Percentiles rank a stretch among this genome's conserved stretches.
phyloP scores from a whole-genome alignment of 495 filamentous ascomycete species.

The Penicillium fimorum region DNA sequence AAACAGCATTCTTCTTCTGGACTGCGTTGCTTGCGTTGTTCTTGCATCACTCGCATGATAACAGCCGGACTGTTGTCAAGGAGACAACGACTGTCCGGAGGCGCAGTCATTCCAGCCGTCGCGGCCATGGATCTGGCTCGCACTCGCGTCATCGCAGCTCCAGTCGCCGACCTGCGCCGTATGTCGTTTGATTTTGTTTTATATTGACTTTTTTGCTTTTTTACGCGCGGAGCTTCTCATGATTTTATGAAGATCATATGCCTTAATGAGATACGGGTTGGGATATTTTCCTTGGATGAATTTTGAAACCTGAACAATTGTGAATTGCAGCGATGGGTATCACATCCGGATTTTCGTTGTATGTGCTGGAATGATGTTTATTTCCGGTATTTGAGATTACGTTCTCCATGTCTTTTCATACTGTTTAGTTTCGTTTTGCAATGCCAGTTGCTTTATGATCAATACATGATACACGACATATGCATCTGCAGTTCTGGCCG shows the following conservation, averaged over 20 bases:
- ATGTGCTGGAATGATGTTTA: neutral
- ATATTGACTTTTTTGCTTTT: constrained; percentile 1
- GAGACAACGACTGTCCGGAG: constrained; percentile 41
- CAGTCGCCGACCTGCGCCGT: constrained; percentile 33
- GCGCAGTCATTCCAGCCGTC: constrained; percentile 43
- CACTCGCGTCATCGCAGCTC: constrained; percentile 36
- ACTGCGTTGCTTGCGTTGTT: constrained; percentile 62
- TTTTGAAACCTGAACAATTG: neutral
- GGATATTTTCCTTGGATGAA: neutral
- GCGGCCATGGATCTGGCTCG: constrained; percentile 31
- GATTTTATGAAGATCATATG: constrained; percentile 7
- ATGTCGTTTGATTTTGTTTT: constrained; percentile 35
- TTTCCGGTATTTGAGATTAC: neutral
- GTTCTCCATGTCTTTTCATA: neutral
- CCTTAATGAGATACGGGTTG: constrained; percentile 9
- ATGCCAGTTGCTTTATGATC: neutral
- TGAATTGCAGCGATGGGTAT: neutral
- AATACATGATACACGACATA: neutral
- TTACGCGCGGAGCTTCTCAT: neutral
- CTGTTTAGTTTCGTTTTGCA: neutral
- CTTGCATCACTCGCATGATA: constrained; percentile 44
- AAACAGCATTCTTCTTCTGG: constrained; percentile 75
- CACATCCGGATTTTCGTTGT: neutral
- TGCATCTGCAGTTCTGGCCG: neutral
- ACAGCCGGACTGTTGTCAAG: constrained; percentile 35